Conservation (phyloP, 805 yeast genomes). For the Spathaspora arborariae region DNA sequence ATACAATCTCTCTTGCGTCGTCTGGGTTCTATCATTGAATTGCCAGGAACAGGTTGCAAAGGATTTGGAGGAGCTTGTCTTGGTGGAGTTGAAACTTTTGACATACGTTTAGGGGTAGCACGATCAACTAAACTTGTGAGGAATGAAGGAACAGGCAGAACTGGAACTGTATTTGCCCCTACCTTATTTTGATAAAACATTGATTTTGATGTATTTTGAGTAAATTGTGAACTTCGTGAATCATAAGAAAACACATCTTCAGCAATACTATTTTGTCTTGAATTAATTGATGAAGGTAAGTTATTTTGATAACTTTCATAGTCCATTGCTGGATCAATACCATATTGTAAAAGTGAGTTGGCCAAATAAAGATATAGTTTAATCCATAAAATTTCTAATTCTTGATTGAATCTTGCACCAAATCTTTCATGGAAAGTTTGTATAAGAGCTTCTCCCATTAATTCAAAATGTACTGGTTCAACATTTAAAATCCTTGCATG, state of each 20-base stretch:
- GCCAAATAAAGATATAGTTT: conserved; percentile 65
- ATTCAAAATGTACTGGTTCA: conserved; percentile 61
- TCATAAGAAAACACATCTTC: background rate
- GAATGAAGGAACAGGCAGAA: background rate
- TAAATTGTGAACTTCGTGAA: background rate
- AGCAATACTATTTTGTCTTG: background rate
- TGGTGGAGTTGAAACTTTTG: too few relatives aligned
- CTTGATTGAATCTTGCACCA: conserved; percentile 47
- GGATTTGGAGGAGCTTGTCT: background rate
- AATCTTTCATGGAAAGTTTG: conserved; percentile 68
- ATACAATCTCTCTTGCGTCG: background rate
- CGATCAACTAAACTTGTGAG: too few relatives aligned
- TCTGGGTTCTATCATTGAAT: background rate
- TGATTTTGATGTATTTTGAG: background rate
- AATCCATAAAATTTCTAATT: conserved; percentile 68
- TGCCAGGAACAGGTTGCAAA: background rate
- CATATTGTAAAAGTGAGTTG: conserved; percentile 60
- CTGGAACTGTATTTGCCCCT: background rate
- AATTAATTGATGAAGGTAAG: background rate
- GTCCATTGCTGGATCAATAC: conserved; percentile 43
- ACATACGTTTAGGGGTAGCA: too few relatives aligned
- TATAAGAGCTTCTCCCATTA: conserved; percentile 71
- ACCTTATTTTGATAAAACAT: background rate
- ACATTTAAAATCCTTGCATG: conserved; percentile 75
- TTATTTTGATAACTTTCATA: background rate